Evolutionary conservation across 371 early-diverging fungal species (phyloP), one percentile per base, ranked within the genome.

Genomic region (Lichtheimia hyalospora): DNA sequence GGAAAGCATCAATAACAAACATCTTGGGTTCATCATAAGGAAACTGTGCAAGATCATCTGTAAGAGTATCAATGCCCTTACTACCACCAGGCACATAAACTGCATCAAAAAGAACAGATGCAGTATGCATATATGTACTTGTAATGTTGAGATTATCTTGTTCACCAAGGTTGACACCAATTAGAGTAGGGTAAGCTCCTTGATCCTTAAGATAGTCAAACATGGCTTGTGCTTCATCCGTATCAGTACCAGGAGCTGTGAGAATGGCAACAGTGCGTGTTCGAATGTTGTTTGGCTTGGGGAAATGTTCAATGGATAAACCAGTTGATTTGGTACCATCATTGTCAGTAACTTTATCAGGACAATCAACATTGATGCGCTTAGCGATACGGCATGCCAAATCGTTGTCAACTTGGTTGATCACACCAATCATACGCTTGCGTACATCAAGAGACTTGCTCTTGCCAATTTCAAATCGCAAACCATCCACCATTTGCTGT

Each of bases 401-500:
- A 39, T 58, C 43, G 14, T 74, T 70, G 46, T 78, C 79, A 12
- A 79, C 67, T 25, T 63, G 67, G 62, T 78, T 78, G 12, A 78
- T 60, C 3, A 57, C 44, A 58, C 71, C 65, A 8, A 82, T 52
- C 65, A 75, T 68, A 2, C 72, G 62, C 39, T 66, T 59, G 24
- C 72, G 75, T n/a, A 82, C 69, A 34, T 63, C 62, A 4, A 62
- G 8, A 49, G 57, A 49, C 24, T 59, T 60, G 20, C 62, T 68
- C 48, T 76, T 74, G 49, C 71, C 68, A 12, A 79, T 50, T 50
- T 82, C 79, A 42, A 78, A 82, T 12, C 73, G 70, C 44, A 64
- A 58, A 49, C 62, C 77, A 43, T 73, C 69, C 16, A 74, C 74
- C 3, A 74, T 52, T 41, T 78, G 80, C 25, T 73, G 74, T 50